Base-by-base conservation (phyloP, 2,329 filamentous ascomycete genomes). In the Diaporthe velutina region DNA sequence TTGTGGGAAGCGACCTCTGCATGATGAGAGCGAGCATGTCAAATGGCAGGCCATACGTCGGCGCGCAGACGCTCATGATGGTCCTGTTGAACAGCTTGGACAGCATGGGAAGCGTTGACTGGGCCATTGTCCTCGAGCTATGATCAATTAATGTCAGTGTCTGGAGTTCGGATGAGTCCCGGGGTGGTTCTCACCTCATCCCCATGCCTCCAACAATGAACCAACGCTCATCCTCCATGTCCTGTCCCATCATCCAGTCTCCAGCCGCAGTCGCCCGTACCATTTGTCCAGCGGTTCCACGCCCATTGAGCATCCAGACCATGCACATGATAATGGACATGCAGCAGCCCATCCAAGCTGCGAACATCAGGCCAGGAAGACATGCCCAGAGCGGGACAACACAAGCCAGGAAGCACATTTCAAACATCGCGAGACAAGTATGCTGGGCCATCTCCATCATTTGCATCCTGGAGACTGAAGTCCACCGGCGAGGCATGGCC, bases 41-140 rank as follows among this genome's bases (percentile, higher is more conserved):
- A 77, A 90, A 87, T 48, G 88, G 84, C 3, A 88, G 83, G 75
- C 90, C 90, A 40, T 88, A 84, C 13, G 89, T 85, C 40, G 84
- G 83, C 74, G 85, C 83, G 75, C 89, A 86, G 60, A 90, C 87
- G 79, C 87, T 88, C 57, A 85, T 87, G 76, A 91, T 85, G 61
- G 83, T 80, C 13, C 82, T 80, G 57, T 80, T 79, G 75, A 86
- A 85, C 6, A 84, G 81, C 25, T 78, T 80, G 12, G 82, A 81
- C 10, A 86, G 76, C 13, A 79, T 80, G 2, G 84, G 82, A 3
- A 84, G 76, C 0, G 82, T 83, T 13, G 76, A 77, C 66, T 77
- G 77, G 52, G 81, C 77, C 17, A 83, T 79, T 0, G 79, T 78
- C 8, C 78, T 80, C 10, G 81, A 80, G 54, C 82, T 84, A 17